Percentiles rank a stretch among this genome's conserved stretches.
Conservation (phyloP, 495 filamentous ascomycete genomes). For the Penicillium flavigenum region DNA sequence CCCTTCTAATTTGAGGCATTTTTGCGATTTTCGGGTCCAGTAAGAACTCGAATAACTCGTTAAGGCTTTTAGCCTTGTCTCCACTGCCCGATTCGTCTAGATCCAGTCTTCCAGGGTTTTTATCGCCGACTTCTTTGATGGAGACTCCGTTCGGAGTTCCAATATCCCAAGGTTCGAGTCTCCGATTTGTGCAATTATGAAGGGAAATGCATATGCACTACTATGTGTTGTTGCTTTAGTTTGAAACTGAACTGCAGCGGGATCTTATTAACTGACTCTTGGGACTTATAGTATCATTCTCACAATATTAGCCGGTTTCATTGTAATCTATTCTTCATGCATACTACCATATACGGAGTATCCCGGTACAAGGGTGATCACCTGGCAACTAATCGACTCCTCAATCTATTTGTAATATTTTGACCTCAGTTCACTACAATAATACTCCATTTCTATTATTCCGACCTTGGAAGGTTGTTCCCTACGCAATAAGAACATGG, state of each 20-base stretch:
- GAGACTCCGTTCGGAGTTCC: background rate
- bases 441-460: background rate
- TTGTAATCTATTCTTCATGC: no score
- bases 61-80: conserved; percentile 21
- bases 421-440: background rate
- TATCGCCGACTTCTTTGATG: no score
- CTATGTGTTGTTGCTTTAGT: background rate
- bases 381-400: no score
- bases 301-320: no score
- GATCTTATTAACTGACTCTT: background rate
- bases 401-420: no score
- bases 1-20: conserved; percentile 19
- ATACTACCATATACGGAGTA: no score
- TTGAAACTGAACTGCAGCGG: conserved; percentile 4
- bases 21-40: conserved; percentile 2
- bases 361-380: no score
- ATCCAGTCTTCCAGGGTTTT: background rate
- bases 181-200: no score
- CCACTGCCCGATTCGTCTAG: conserved; percentile 17
- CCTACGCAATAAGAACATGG: background rate
- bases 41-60: background rate
- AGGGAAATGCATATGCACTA: no score
- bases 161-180: no score
- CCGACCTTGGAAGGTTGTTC: background rate
- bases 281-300: no score